phyloP scores from a whole-genome alignment of 257 asterid species.

The Buddleja alternifolia region DNA sequence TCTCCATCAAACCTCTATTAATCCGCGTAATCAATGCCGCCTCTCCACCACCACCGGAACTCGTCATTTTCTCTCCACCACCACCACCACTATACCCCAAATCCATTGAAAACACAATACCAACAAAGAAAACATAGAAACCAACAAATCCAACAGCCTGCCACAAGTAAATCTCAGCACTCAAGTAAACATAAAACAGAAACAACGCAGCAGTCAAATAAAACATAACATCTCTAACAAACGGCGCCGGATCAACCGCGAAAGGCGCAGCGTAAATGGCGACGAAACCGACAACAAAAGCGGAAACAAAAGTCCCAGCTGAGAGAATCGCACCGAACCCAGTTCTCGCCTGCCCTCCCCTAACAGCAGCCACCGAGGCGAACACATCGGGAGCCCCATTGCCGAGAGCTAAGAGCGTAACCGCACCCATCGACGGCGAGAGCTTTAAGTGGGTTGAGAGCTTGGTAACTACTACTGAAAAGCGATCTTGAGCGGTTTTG shows the following conservation, averaged over 20 bases:
- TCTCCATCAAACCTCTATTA: conserved; percentile 33
- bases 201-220: conserved; percentile 78
- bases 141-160: conserved; percentile 96
- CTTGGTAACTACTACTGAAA: conserved; percentile 84
- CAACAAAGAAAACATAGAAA: conserved; percentile 87
- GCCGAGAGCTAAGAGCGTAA: conserved; percentile 89
- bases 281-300: conserved; percentile 90
- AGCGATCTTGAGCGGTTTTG: conserved; percentile 89
- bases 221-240: conserved; percentile 87
- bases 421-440: conserved; percentile 97
- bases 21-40: conserved; percentile 29
- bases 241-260: conserved; percentile 80
- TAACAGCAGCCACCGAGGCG: conserved; percentile 91
- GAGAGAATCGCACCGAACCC: conserved; percentile 97
- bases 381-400: conserved; percentile 98
- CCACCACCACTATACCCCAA: conserved; percentile 43
- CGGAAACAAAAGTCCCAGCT: conserved; percentile 96
- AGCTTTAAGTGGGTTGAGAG: conserved; percentile 66
- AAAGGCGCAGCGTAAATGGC: conserved; percentile 91
- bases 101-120: conserved; percentile 94
- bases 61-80: conserved; percentile 39
- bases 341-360: conserved; percentile 84
- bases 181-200: conserved; percentile 87
- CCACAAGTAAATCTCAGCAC: conserved; percentile 96
- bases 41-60: conserved; percentile 40